Base-by-base conservation (phyloP, 2,329 filamentous ascomycete genomes). In the Paradendryphiella salina region DNA sequence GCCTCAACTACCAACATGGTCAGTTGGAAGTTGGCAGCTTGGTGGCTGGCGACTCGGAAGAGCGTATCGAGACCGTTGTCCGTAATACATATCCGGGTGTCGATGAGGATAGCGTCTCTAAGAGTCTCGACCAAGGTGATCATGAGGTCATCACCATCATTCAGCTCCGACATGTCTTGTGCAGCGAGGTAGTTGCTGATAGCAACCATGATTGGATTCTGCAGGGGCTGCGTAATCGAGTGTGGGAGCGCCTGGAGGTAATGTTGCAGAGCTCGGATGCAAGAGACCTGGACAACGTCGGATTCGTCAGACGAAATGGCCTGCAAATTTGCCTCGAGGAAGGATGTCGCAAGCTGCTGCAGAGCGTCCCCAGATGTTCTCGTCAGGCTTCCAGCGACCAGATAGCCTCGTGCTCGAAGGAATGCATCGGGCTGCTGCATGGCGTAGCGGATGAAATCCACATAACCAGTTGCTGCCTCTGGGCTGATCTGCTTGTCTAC, bases 271-370 rank as follows among this genome's bases (percentile, higher is more conserved):
- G 90, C 87, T 69, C 93, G 92, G 64, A 97, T 88, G 66, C 90
- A 96, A 15, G 93, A 86, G 14, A 96, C 92, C 71, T 94, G 90
- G 35, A 97, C 93, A 29, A 97, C 85, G 70, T 96, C 92, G 0
- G 89, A 88, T 15, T 85, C 78, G 59, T 96, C 92, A 29, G 79
- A 79, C 8, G 84, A 85, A 59, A 96, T 89, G 6, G 87, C 86
- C 42, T 87, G 83, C 44, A 97, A 82, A 1, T 89, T 87, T 28
- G 82, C 83, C 63, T 91, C 85, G 60, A 92, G 79, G 50, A 93
- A 81, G 5, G 79, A 81, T 11, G 81, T 78, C 5, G 87, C 85
- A 1, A 84, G 69, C 23, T 72, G 70, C 47, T 75, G 74, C 38
- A 85, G 78, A 8, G 77, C 75, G 46, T 82, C 76, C 21, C 80